phyloP scores from a whole-genome alignment of 1,284 basidiomycete species.

The Sphaerobolus stellatus region DNA sequence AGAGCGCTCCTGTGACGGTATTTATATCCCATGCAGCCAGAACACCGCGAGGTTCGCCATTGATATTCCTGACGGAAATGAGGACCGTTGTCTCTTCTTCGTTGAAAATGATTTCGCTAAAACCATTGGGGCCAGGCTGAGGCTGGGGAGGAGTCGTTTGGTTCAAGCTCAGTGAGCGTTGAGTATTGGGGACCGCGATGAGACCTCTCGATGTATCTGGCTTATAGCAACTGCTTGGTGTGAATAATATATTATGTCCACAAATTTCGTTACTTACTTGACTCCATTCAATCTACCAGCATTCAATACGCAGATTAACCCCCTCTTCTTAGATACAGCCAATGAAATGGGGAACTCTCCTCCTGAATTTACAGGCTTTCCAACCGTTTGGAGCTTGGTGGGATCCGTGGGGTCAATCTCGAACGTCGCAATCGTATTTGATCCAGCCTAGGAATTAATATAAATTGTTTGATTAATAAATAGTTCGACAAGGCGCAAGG shows the following conservation, averaged over 20 bases:
- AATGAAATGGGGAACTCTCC: constrained; percentile 52
- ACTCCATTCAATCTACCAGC: constrained; percentile 48
- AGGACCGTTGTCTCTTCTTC: constrained; percentile 44
- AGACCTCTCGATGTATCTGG: constrained; percentile 43
- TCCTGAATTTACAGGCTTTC: constrained; percentile 40
- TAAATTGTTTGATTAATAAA: constrained; percentile 4
- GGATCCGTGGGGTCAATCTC: constrained; percentile 44
- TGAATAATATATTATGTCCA: constrained; percentile 3
- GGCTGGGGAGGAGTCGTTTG: constrained; percentile 41
- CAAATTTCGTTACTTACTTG: constrained; percentile 29
- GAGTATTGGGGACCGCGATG: constrained; percentile 37
- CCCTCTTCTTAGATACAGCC: constrained; percentile 33
- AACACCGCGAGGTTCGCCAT: constrained; percentile 45
- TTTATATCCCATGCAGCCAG: constrained; percentile 48
- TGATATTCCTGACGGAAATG: constrained; percentile 47
- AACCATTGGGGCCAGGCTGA: constrained; percentile 41
- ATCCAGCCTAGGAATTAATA: constrained; percentile 38
- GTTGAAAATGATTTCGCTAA: constrained; percentile 45
- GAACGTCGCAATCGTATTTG: constrained; percentile 48
- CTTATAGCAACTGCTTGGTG: constrained; percentile 39
- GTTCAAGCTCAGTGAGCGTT: constrained; percentile 42
- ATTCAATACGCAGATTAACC: constrained; percentile 43
- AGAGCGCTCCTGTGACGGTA: constrained; percentile 28
- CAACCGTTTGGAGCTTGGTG: constrained; percentile 38
- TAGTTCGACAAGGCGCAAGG: not conserved